Percentiles rank a stretch among this genome's conserved stretches.
phyloP scores from a whole-genome alignment of 2,329 filamentous ascomycete genomes.

The Tolypocladium tropicale region DNA sequence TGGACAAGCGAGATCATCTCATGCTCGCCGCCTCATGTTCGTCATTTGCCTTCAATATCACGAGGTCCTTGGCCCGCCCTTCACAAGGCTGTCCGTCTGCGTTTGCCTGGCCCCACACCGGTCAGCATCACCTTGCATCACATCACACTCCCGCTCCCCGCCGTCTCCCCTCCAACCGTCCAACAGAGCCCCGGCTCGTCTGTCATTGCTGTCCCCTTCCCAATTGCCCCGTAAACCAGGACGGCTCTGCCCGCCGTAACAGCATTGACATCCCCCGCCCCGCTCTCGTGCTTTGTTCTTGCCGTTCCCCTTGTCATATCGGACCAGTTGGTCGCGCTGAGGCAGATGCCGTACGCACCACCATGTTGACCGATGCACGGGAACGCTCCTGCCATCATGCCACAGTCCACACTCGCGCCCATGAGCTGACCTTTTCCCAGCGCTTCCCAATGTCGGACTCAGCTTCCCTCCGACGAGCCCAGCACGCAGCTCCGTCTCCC shows the following conservation, averaged over 20 bases:
- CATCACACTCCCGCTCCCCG: not conserved
- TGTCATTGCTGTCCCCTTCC: not conserved
- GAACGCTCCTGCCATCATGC: slow-evolving; percentile 4
- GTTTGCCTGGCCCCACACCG: slow-evolving; percentile 4
- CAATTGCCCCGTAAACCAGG: not conserved
- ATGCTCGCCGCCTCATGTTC: not conserved
- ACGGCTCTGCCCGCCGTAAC: not conserved
- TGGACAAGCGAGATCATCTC: not conserved
- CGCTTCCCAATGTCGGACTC: slow-evolving; percentile 9
- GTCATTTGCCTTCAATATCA: not conserved
- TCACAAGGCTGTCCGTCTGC: not conserved
- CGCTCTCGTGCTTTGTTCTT: not conserved
- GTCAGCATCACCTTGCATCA: slow-evolving; percentile 2
- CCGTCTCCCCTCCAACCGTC: not conserved
- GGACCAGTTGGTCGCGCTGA: not conserved
- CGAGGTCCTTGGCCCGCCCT: not conserved
- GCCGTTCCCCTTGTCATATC: not conserved
- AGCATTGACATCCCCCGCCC: not conserved
- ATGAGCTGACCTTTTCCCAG: slow-evolving; percentile 19
- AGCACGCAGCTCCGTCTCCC: not conserved
- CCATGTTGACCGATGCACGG: not conserved
- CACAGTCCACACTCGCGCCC: slow-evolving; percentile 14
- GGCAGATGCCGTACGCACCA: not conserved
- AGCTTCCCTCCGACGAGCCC: slow-evolving; percentile 8
- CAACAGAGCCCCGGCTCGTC: not conserved